Evolutionary conservation across 2,329 filamentous ascomycete species (phyloP).

Genomic region (Gliomastix tumulicola): DNA sequence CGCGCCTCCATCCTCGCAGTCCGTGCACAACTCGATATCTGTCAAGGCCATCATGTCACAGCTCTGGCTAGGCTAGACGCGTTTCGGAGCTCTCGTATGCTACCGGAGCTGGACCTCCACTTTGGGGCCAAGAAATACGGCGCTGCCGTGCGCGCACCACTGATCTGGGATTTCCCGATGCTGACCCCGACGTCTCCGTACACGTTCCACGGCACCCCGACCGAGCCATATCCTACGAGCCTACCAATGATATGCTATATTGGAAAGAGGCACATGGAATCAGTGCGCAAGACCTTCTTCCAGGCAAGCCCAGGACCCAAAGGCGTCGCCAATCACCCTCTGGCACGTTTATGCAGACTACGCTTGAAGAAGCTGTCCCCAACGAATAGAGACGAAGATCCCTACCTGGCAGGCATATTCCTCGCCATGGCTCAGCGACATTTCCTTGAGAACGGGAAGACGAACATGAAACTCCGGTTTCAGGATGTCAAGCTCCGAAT

Average conservation of each 20-base stretch:
- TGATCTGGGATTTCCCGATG: conserved; percentile 37
- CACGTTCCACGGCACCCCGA: too few species aligned
- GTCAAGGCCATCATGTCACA: conserved; percentile 35
- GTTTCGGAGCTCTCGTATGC: conserved; percentile 18
- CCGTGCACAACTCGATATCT: conserved; percentile 28
- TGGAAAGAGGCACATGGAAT: conserved; percentile 35
- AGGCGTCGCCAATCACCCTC: conserved; percentile 34
- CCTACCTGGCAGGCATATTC: conserved; percentile 43
- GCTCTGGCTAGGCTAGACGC: conserved; percentile 34
- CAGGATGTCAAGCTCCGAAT: conserved; percentile 42
- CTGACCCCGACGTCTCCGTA: too few species aligned
- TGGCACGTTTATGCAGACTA: conserved; percentile 37
- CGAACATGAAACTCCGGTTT: conserved; percentile 18
- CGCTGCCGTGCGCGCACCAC: conserved; percentile 37
- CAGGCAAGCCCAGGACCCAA: conserved; percentile 33
- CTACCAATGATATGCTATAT: conserved; percentile 37
- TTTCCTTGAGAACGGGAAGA: conserved; percentile 29
- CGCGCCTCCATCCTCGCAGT: conserved; percentile 19
- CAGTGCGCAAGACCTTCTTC: conserved; percentile 39
- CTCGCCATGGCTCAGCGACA: conserved; percentile 50
- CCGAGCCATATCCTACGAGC: conserved; percentile 12
- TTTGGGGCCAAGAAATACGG: conserved; percentile 39
- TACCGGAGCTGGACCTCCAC: conserved; percentile 38
- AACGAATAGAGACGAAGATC: conserved; percentile 40
- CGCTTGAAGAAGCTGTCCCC: conserved; percentile 41